Base-by-base conservation (phyloP, 2,329 filamentous ascomycete species). In the Aspergillus sp. region DNA sequence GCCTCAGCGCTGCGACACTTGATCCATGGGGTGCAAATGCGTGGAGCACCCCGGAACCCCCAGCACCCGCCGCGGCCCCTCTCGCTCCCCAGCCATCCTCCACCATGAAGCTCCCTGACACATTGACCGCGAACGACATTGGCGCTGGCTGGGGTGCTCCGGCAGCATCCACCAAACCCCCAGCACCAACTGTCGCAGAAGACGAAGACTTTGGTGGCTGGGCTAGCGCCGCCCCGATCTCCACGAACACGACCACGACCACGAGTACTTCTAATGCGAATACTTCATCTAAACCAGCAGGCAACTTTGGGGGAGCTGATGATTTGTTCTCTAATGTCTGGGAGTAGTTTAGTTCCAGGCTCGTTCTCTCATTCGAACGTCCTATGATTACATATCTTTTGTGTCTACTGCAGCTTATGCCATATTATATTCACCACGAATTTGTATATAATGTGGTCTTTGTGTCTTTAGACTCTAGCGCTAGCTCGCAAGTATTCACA, bases 151-250 rank as follows among this genome's bases (percentile, higher is more conserved):
- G 91, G 76, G 85, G 81, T 67, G 89, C 90, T 22, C 89, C 91
- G 76, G 85, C 82, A 57, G 71, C 74, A 7, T 70, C 79, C 6
- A 65, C 73, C 28, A 58, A 70, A 67, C 68, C 54, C 4, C 50
- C 72, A 45, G 57, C 74, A 19, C 88, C 91, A 25, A 89, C 90
- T 71, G 91, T 97, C 2, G 85, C 91, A 41, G 90, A 91, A 0
- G 94, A 98, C 70, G 94, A 98, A 77, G 94, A 98, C 73, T 98
- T 97, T 80, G 94, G 94, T 22, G 93, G 94, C 13, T 98, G 94
- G 94, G 88, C 91, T 52, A 96, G 92, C 73, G 87, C 88, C 49
- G 81, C 83, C 80, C 89, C 85, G 71, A 85, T 68, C 69, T 82
- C 79, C 43, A 79, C 82, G 8, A 74, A 78, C 7, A 61, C 74